Conservation (phyloP, 305 asterid genomes). For the Fraxinus paxiana region DNA sequence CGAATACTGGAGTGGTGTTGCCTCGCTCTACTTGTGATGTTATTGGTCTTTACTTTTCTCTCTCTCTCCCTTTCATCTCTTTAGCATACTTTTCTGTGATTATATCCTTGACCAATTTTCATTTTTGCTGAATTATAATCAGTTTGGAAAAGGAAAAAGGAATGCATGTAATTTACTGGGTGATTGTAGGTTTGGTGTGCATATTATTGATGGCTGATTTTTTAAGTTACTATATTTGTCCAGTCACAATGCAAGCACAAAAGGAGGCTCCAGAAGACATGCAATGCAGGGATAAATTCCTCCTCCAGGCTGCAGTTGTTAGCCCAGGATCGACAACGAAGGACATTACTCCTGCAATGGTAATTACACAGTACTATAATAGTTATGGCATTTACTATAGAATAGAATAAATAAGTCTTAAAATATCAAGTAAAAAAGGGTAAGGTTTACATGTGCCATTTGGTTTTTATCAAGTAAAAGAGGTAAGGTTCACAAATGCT, state of each 20-base stretch:
- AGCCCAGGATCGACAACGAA: slow-evolving; percentile 51
- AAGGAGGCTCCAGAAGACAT: slow-evolving; percentile 86
- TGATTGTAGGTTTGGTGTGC: neutral
- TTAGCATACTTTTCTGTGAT: neutral
- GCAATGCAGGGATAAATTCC: slow-evolving; percentile 96
- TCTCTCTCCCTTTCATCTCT: neutral
- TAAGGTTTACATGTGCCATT: slow-evolving; percentile 4
- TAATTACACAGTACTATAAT: slow-evolving; percentile 20
- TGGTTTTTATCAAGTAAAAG: slow-evolving; percentile 1
- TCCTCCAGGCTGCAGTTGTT: slow-evolving; percentile 70
- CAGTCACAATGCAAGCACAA: slow-evolving; percentile 98
- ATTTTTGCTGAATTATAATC: slow-evolving; percentile 4
- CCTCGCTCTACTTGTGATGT: slow-evolving; percentile 64
- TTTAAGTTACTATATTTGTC: slow-evolving; percentile 23
- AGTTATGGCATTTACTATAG: neutral
- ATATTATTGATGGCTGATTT: slow-evolving; percentile 15
- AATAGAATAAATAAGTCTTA: neutral
- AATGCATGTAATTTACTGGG: neutral
- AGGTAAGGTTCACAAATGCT: neutral
- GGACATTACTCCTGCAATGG: slow-evolving; percentile 87
- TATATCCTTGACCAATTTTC: slow-evolving; percentile 1
- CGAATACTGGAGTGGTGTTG: slow-evolving; percentile 65
- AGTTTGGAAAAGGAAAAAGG: slow-evolving; percentile 1
- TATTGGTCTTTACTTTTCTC: slow-evolving; percentile 37
- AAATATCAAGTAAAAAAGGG: neutral